Evolutionary conservation across 148 eudicot genomes (phyloP).

Genomic region (Fagopyrum esculentum): DNA sequence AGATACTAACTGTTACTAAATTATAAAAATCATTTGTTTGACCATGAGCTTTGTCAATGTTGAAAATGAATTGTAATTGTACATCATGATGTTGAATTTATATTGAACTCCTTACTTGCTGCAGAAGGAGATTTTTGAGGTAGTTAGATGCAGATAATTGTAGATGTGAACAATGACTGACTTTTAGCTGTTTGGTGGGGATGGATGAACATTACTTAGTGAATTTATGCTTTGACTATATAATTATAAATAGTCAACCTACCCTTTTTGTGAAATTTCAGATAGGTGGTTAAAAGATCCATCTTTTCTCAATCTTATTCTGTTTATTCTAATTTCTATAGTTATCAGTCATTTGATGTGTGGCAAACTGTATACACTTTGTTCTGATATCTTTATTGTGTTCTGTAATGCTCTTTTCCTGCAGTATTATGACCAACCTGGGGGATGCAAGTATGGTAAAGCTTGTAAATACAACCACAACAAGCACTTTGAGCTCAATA

Average conservation of each 20-base stretch:
- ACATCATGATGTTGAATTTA: neutral
- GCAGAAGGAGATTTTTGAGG: neutral
- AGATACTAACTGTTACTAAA: neutral
- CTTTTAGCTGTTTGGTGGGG: neutral
- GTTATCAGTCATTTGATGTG: slow-evolving; percentile 16
- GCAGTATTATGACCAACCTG: slow-evolving; percentile 17
- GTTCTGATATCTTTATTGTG: neutral
- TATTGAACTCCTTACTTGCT: neutral
- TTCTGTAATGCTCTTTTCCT: slow-evolving; percentile 8
- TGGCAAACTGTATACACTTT: too few relatives aligned
- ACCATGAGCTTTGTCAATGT: neutral
- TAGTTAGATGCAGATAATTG: neutral
- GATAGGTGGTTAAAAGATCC: slow-evolving; percentile 21
- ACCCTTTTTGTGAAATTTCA: neutral
- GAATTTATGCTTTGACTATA: neutral
- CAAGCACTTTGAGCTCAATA: slow-evolving; percentile 30
- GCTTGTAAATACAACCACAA: slow-evolving; percentile 42
- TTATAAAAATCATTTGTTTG: neutral
- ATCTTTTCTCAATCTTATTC: neutral
- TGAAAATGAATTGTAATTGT: neutral
- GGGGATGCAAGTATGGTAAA: slow-evolving; percentile 64
- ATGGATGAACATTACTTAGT: neutral
- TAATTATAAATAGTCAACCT: neutral
- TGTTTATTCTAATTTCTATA: neutral
- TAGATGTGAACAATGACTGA: neutral